phyloP scores from a whole-genome alignment of 305 asterid species.

The Striga hermonthica region DNA sequence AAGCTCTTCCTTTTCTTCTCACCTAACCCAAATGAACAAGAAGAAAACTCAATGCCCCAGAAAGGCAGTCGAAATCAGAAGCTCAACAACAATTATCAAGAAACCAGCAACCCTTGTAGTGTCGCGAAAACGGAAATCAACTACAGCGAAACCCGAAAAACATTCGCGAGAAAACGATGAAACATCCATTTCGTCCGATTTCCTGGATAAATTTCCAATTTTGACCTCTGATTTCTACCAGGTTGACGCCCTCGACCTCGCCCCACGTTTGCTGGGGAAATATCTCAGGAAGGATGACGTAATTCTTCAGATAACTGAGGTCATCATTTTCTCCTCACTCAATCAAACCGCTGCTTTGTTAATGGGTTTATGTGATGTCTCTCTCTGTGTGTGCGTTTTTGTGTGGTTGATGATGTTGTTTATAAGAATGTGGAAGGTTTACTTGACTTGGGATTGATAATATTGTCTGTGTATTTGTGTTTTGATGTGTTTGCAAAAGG shows the following conservation, averaged over 20 bases:
- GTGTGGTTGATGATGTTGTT: neutral
- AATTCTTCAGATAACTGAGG: constrained; percentile 92
- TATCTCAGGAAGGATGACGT: constrained; percentile 78
- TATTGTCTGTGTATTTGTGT: constrained; percentile 24
- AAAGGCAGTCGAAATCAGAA: constrained; percentile 28
- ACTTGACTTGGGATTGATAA: constrained; percentile 25
- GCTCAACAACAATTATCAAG: constrained; percentile 31
- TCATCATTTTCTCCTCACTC: constrained; percentile 19
- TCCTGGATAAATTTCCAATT: constrained; percentile 40
- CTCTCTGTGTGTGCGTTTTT: neutral
- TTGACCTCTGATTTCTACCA: constrained; percentile 66
- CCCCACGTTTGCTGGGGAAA: constrained; percentile 89
- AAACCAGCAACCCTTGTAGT: constrained; percentile 31
- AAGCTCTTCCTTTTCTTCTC: constrained; percentile 4
- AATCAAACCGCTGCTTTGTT: constrained; percentile 2
- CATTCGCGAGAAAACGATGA: constrained; percentile 29
- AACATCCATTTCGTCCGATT: constrained; percentile 30
- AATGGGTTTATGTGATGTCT: neutral
- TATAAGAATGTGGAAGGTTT: neutral
- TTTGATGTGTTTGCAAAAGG: constrained; percentile 43
- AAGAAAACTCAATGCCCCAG: constrained; percentile 20
- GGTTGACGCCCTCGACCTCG: constrained; percentile 89
- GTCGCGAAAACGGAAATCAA: constrained; percentile 27
- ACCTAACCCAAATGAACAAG: constrained; percentile 39
- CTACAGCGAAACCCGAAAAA: constrained; percentile 30